Evolutionary conservation across 202 grass and related monocot genomes (phyloP).

Genomic region (Digitaria exilis): DNA sequence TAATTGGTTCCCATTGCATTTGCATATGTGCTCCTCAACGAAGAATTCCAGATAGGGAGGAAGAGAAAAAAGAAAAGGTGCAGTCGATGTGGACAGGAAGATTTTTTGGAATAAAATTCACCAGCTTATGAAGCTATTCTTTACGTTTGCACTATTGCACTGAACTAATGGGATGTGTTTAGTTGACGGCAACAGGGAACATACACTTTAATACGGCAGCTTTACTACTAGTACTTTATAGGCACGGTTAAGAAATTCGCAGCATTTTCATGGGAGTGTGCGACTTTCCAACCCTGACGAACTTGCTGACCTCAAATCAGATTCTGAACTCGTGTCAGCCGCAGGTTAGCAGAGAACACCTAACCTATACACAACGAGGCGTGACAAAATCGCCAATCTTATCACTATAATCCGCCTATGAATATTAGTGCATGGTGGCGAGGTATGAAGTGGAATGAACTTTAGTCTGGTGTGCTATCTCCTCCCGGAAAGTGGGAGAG

Average conservation of each 20-base stretch:
- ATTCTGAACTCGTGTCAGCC: constrained; percentile 16
- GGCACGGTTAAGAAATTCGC: neutral
- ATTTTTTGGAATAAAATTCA: constrained; percentile 1
- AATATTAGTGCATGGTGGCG: neutral
- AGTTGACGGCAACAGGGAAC: neutral
- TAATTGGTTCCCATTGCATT: neutral
- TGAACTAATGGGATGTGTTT: neutral
- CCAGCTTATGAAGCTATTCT: neutral
- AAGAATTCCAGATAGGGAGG: constrained; percentile 21
- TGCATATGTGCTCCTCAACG: constrained; percentile 28
- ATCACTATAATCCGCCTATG: neutral
- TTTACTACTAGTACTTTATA: neutral
- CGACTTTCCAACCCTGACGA: constrained; percentile 17
- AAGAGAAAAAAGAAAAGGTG: neutral
- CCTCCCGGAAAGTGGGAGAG: neutral
- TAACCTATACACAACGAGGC: neutral
- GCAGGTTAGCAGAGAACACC: neutral
- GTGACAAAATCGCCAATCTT: neutral
- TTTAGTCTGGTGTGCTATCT: neutral
- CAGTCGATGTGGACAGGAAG: neutral
- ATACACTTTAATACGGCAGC: neutral
- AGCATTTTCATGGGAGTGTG: neutral
- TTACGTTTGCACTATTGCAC: neutral
- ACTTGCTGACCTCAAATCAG: constrained; percentile 18
- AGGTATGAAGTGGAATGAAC: neutral